These are phyloP conservation scores for Botrytis cinerea DNA, from an alignment of 2,329 filamentous ascomycete genomes.

Conservation along the genomic window DNA sequence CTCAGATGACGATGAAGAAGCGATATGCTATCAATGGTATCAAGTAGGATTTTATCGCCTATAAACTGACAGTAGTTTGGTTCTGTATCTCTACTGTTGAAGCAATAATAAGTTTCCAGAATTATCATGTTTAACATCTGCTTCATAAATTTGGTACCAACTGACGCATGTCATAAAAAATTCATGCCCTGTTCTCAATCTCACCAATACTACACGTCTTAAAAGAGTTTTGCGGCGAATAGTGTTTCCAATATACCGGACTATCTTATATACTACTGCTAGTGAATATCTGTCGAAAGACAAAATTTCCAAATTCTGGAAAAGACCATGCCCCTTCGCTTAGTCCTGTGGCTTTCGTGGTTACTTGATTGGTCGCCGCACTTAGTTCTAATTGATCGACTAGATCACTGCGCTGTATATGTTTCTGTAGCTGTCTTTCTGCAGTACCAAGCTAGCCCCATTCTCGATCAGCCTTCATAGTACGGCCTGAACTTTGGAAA, in stretches of 20 bases:
- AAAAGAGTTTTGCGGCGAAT: not conserved
- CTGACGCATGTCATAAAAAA: too few species aligned
- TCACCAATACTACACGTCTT: not conserved
- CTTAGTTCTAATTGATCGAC: not conserved
- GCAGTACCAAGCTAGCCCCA: not conserved
- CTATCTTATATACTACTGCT: not conserved
- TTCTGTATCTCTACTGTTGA: not conserved
- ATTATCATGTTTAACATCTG: not conserved
- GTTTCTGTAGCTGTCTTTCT: not conserved
- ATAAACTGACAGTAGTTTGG: not conserved
- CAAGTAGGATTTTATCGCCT: not conserved
- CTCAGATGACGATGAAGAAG: not conserved
- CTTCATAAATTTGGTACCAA: not conserved
- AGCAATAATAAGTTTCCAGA: not conserved
- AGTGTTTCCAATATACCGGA: not conserved
- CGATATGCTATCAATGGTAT: not conserved
- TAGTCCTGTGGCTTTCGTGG: not conserved
- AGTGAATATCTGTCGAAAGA: not conserved
- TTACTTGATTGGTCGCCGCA: too few species aligned
- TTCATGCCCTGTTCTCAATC: not conserved
- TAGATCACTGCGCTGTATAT: not conserved
- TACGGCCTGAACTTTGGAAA: not conserved
- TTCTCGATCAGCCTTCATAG: not conserved
- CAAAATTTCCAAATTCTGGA: not conserved
- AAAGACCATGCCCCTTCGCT: not conserved